Evolutionary conservation across 2,329 filamentous ascomycete genomes (phyloP).

Genomic region (Verticillium dahliae): DNA sequence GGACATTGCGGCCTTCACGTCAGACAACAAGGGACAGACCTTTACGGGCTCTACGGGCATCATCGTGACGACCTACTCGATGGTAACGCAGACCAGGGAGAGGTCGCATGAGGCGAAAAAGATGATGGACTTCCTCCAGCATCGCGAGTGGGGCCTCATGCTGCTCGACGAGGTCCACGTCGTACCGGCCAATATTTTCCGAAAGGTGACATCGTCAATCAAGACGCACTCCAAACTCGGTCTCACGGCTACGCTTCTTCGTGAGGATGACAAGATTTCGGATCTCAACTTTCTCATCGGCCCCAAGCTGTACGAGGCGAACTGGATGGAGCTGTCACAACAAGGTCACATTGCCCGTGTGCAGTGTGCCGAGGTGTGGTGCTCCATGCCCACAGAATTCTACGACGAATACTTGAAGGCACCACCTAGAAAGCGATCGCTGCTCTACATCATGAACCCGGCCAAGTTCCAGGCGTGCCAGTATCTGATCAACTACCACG

Average conservation of each 20-base stretch:
- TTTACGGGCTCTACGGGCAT: slow-evolving; percentile 90
- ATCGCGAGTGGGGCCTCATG: slow-evolving; percentile 94
- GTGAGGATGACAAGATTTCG: slow-evolving; percentile 97
- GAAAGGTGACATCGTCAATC: slow-evolving; percentile 86
- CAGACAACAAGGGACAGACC: slow-evolving; percentile 74
- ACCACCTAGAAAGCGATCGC: slow-evolving; percentile 39
- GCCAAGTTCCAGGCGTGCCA: slow-evolving; percentile 95
- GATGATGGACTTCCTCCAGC: slow-evolving; percentile 92
- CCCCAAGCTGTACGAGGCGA: slow-evolving; percentile 95
- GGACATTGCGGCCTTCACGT: slow-evolving; percentile 92
- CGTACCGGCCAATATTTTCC: slow-evolving; percentile 92
- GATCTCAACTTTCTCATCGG: slow-evolving; percentile 97
- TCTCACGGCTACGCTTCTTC: slow-evolving; percentile 83
- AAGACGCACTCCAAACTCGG: slow-evolving; percentile 94
- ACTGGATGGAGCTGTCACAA: slow-evolving; percentile 98
- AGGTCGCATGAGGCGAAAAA: slow-evolving; percentile 89
- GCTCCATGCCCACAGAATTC: slow-evolving; percentile 97
- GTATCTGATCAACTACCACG: slow-evolving; percentile 97
- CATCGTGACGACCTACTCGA: slow-evolving; percentile 95
- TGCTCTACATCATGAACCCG: slow-evolving; percentile 94
- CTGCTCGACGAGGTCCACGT: slow-evolving; percentile 97
- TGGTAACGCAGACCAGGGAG: slow-evolving; percentile 89
- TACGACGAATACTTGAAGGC: slow-evolving; percentile 86
- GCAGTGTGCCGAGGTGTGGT: slow-evolving; percentile 98
- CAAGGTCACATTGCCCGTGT: slow-evolving; percentile 96